Percentiles rank a stretch among this genome's conserved stretches.
Conservation (phyloP, 2,329 filamentous ascomycete genomes). For the Macrophomina tecta region DNA sequence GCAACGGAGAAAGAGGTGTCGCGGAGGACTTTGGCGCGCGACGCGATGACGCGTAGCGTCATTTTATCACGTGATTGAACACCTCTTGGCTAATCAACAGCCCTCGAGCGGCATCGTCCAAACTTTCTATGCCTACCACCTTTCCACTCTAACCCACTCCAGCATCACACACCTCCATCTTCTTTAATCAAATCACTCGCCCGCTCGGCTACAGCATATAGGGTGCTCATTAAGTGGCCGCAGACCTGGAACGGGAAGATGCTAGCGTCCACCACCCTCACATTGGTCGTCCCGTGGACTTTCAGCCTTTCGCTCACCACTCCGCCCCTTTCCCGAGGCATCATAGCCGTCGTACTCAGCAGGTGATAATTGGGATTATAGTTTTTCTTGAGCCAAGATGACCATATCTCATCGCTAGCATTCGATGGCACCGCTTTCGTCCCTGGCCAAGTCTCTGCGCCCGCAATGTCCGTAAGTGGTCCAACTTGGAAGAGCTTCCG, state of each 20-base stretch:
- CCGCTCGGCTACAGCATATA: constrained; percentile 43
- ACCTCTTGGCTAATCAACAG: background rate
- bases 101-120: background rate
- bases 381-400: constrained; percentile 29
- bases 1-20: background rate
- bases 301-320: constrained; percentile 36
- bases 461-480: constrained; percentile 38
- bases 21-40: constrained; percentile 9
- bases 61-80: background rate
- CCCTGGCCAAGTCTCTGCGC: constrained; percentile 32
- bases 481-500: constrained; percentile 40
- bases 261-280: constrained; percentile 40
- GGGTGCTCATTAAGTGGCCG: constrained; percentile 38
- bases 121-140: too few species aligned
- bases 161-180: background rate
- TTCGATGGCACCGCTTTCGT: constrained; percentile 32
- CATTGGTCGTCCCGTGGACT: constrained; percentile 41
- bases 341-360: constrained; percentile 41
- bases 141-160: too few species aligned
- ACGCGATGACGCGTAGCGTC: constrained; percentile 19
- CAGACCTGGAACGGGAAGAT: constrained; percentile 42
- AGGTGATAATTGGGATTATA: constrained; percentile 42
- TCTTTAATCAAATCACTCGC: constrained; percentile 39
- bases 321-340: constrained; percentile 40
- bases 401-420: constrained; percentile 32